Evolutionary conservation across 2,329 filamentous ascomycete genomes (phyloP).

Genomic region (Fusarium guadeloupense): DNA sequence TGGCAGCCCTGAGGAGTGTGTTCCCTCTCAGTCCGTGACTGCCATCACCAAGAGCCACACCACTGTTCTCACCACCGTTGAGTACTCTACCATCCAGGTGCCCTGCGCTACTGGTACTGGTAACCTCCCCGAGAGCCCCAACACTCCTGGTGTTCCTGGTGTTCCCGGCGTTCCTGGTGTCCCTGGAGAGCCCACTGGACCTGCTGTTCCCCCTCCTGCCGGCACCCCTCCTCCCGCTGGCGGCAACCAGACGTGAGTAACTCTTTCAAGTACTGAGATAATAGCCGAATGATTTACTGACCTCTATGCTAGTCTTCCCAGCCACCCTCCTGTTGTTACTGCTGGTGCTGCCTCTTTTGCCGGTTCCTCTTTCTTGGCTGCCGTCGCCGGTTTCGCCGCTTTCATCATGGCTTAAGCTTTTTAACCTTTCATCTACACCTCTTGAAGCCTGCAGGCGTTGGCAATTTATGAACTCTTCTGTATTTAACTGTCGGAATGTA

Average conservation of each 20-base stretch:
- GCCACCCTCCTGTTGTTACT: slow-evolving; percentile 53
- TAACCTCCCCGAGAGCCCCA: slow-evolving; percentile 1
- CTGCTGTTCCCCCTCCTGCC: slow-evolving; percentile 44
- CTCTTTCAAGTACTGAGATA: not conserved
- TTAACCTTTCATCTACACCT: slow-evolving; percentile 45
- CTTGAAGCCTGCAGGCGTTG: slow-evolving; percentile 54
- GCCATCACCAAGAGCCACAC: slow-evolving; percentile 66
- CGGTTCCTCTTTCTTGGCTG: slow-evolving; percentile 64
- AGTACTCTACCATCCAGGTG: slow-evolving; percentile 55
- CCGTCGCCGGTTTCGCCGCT: slow-evolving; percentile 63
- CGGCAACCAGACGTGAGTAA: slow-evolving; percentile 49
- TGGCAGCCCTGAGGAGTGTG: slow-evolving; percentile 31
- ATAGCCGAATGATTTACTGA: slow-evolving; percentile 29
- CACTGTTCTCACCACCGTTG: slow-evolving; percentile 64
- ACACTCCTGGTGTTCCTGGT: not conserved
- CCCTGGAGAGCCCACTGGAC: slow-evolving; percentile 19
- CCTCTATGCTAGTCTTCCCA: slow-evolving; percentile 14
- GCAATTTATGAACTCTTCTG: slow-evolving; percentile 49
- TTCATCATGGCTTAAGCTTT: slow-evolving; percentile 63
- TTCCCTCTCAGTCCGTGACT: slow-evolving; percentile 53
- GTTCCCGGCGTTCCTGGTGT: slow-evolving; percentile 4
- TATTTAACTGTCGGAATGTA: slow-evolving; percentile 49
- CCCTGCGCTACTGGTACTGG: slow-evolving; percentile 37
- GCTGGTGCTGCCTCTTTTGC: slow-evolving; percentile 63
- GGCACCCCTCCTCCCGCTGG: slow-evolving; percentile 32